Evolutionary conservation across 2,329 filamentous ascomycete species (phyloP).

Genomic region (Bertia moriformis): DNA sequence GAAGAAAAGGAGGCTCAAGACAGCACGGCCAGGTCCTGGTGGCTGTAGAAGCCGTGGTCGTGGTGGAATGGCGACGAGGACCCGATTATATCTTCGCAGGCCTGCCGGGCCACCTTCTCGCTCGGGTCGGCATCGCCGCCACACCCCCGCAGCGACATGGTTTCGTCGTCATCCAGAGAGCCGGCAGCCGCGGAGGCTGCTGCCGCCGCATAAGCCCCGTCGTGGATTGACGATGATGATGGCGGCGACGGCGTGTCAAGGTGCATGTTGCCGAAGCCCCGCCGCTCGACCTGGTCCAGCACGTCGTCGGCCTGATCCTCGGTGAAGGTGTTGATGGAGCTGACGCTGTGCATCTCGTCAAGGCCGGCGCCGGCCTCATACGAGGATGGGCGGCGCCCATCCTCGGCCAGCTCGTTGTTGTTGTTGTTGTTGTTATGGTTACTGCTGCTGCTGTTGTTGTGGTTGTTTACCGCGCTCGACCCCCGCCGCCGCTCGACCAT

Average conservation of each 20-base stretch:
- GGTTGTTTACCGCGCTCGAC: not conserved
- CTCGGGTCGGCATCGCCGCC: not conserved
- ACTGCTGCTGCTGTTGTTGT: not conserved
- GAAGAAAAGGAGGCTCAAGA: no score
- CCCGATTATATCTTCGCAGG: not conserved
- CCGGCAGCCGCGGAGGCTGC: no score
- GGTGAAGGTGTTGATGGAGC: not conserved
- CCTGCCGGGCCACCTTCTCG: not conserved
- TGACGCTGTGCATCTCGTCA: not conserved
- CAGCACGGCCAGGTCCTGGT: not conserved
- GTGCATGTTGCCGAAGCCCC: not conserved
- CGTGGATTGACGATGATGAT: no score
- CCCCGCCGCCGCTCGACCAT: not conserved
- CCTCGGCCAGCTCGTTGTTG: not conserved
- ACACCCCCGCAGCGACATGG: not conserved
- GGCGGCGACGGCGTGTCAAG: not conserved
- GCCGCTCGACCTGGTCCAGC: not conserved
- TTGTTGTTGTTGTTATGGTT: not conserved
- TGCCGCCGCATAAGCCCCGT: no score
- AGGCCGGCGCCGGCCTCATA: no score
- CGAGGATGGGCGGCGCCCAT: not conserved
- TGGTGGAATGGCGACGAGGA: not conserved
- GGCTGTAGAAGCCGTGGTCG: not conserved
- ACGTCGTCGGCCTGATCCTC: not conserved
- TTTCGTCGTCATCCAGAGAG: not conserved